These are phyloP conservation scores for Penicillium sp. DNA, from an alignment of 2,329 filamentous ascomycete species.

Conservation along the genomic window DNA sequence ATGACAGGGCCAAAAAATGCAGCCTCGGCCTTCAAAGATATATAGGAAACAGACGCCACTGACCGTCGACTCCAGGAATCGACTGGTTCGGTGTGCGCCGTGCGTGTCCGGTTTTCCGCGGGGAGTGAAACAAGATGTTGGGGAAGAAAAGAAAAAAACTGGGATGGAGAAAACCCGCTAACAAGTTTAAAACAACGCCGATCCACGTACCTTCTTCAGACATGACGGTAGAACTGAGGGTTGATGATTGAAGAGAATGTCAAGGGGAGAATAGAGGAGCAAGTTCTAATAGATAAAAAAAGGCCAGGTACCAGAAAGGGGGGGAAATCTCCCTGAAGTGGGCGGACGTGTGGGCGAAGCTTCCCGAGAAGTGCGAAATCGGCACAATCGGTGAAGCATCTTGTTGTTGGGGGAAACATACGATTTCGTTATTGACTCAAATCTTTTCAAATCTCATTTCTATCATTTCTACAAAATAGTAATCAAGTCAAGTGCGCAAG, in stretches of 20 bases:
- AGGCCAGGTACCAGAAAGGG: neutral
- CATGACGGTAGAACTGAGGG: conserved; percentile 2
- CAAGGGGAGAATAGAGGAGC: neutral
- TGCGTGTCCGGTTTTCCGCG: neutral
- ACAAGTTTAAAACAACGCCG: conserved; percentile 8
- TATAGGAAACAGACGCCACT: neutral
- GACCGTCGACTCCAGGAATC: neutral
- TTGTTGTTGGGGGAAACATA: neutral
- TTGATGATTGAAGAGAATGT: neutral
- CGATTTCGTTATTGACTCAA: neutral
- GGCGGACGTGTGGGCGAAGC: conserved; percentile 7
- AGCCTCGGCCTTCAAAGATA: neutral
- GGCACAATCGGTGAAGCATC: conserved; percentile 12
- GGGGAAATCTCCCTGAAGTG: neutral
- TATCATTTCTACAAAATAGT: neutral
- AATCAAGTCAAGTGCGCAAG: neutral
- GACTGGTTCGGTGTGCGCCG: neutral
- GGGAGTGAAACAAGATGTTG: conserved; percentile 11
- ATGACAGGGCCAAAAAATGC: conserved; percentile 1
- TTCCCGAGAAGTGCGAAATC: conserved; percentile 16
- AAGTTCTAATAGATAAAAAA: neutral
- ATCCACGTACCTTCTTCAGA: conserved; percentile 21
- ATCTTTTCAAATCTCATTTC: neutral
- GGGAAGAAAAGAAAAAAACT: conserved; percentile 12
- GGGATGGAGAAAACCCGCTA: conserved; percentile 14